Percentiles rank a stretch among this genome's conserved stretches.
These are phyloP conservation scores for Moniliella sp. DNA, from an alignment of 1,284 basidiomycete species.

Conservation along the genomic window DNA sequence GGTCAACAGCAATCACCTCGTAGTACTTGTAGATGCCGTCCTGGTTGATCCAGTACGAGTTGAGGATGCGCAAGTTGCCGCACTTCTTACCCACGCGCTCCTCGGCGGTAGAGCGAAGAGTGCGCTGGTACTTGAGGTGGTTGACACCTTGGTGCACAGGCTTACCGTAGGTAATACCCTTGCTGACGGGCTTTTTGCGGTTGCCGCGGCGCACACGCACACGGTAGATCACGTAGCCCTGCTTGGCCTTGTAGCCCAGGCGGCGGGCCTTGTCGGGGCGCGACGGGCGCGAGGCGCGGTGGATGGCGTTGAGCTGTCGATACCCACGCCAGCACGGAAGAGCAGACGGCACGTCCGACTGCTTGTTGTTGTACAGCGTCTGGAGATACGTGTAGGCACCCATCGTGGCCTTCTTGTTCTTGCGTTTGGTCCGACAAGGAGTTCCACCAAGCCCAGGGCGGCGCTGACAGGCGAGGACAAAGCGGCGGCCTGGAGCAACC, in stretches of 20 bases:
- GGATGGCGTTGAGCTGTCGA: constrained; percentile 77
- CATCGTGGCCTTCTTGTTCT: too few species aligned
- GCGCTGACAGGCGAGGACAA: too few species aligned
- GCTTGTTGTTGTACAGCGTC: constrained; percentile 56
- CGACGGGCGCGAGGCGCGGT: constrained; percentile 85
- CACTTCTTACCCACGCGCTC: constrained; percentile 92
- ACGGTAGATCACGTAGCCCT: constrained; percentile 97
- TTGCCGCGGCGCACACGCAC: constrained; percentile 92
- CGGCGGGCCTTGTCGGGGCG: constrained; percentile 97
- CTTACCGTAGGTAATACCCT: constrained; percentile 97
- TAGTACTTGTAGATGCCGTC: constrained; percentile 98
- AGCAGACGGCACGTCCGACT: constrained; percentile 90
- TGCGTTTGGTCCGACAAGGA: too few species aligned
- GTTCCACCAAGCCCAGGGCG: too few species aligned
- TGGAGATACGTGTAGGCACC: constrained; percentile 82
- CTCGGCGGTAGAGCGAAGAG: constrained; percentile 78
- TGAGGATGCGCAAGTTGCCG: constrained; percentile 67
- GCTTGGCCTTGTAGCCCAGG: constrained; percentile 97
- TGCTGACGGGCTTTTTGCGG: constrained; percentile 94
- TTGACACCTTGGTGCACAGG: constrained; percentile 98
- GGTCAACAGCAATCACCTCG: constrained; percentile 95
- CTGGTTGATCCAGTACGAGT: constrained; percentile 99
- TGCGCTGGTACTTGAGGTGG: constrained; percentile 93
- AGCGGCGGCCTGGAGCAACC: too few species aligned
- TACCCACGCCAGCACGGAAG: constrained; percentile 90